Evolutionary conservation across 2,329 filamentous ascomycete genomes (phyloP).

Genomic region (Cladorrhinum sp.): DNA sequence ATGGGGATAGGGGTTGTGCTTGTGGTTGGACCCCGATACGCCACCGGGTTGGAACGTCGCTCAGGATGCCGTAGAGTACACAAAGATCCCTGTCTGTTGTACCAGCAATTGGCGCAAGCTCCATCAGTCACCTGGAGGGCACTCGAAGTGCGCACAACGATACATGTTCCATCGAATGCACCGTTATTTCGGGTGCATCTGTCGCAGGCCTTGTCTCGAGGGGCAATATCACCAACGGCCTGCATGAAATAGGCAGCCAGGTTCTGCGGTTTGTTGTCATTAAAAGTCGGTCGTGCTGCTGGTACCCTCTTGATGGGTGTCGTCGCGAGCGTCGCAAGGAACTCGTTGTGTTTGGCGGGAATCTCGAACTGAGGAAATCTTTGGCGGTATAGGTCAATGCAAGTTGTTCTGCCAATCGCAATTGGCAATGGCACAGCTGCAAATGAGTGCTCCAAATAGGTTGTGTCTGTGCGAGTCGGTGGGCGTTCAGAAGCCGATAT

Average conservation of each 20-base stretch:
- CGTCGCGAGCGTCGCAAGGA: background rate
- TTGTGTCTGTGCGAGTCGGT: background rate
- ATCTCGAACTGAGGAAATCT: background rate
- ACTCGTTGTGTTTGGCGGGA: background rate
- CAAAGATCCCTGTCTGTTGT: constrained; percentile 13
- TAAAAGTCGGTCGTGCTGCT: background rate
- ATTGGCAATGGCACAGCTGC: background rate
- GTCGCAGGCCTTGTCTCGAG: constrained; percentile 5
- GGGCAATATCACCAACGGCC: constrained; percentile 12
- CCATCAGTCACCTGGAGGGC: background rate
- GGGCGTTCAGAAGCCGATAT: background rate
- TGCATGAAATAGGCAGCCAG: constrained; percentile 19
- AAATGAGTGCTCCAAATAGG: constrained; percentile 1
- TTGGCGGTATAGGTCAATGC: background rate
- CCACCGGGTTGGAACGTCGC: background rate
- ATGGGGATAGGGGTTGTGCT: background rate
- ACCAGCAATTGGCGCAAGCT: constrained; percentile 24
- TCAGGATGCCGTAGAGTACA: constrained; percentile 14
- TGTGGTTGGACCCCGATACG: too few relatives aligned
- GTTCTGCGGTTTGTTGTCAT: constrained; percentile 10
- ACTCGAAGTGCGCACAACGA: constrained; percentile 9
- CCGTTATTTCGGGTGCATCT: constrained; percentile 4
- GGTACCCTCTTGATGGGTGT: constrained; percentile 9
- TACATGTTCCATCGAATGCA: constrained; percentile 8
- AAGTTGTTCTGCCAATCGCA: background rate